Base-by-base conservation (phyloP, 2,329 filamentous ascomycete genomes). In the Fusarium armeniacum region DNA sequence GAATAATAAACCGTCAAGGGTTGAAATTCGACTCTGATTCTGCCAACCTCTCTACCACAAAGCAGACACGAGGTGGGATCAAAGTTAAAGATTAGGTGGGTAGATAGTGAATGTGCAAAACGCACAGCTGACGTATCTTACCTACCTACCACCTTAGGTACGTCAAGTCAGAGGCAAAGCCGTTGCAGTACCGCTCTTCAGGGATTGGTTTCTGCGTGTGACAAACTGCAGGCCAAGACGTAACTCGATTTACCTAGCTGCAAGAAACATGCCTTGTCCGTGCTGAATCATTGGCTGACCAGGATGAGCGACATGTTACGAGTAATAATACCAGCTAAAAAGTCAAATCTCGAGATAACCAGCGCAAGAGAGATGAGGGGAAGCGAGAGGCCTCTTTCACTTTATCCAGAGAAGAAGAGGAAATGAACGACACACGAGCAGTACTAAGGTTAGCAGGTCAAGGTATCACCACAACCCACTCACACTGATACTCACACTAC, bases 141-240 rank as follows among this genome's bases (percentile, higher is more conserved):
- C 36, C 8, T 35, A 28, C 28, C 33, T 40, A 40, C 20, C 20
- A 20, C 20, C 20, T 20, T 30, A 30, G 28, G 28, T 30, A 44
- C 35, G 43, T 38, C 65, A 56, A 45, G 44, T 15, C 43, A 53
- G 46, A 64, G 47, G 52, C 35, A 57, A 57, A 55, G 35, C 67
- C 58, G 63, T 65, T 69, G 47, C 62, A 58, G 38, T 69, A 30
- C 52, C 62, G 67, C 67, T 61, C 38, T 28, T 20, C 61, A 61
- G 54, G 61, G 62, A 65, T 60, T 61, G 49, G 58, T 35, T 49
- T 55, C 45, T 62, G 50, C 65, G 57, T 67, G 63, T 70, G 47
- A 61, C 36, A 67, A 36, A 70, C 56, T 73, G 71, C 69, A 74
- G 53, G 72, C 69, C 72, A 74, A 74, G 71, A 56, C 63, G 54